These are phyloP conservation scores for Trichoderma gracile DNA, from an alignment of 2,329 filamentous ascomycete genomes.

Conservation along the genomic window DNA sequence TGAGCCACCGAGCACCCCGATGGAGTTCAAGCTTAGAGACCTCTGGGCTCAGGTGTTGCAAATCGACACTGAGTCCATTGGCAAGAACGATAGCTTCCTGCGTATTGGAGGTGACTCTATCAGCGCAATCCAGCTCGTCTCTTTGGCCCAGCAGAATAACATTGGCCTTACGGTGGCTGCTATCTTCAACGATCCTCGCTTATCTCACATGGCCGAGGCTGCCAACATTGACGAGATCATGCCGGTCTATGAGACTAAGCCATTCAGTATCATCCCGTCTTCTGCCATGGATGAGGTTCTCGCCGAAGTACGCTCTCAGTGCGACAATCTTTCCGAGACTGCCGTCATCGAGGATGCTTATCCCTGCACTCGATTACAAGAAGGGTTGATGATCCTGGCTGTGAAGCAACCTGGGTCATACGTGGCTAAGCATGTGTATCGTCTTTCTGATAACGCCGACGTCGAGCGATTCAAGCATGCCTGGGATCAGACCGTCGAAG, in stretches of 20 bases:
- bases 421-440: conserved; percentile 27
- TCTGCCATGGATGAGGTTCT: not conserved
- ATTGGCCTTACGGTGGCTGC: conserved; percentile 19
- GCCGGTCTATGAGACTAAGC: conserved; percentile 20
- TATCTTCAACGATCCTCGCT: conserved; percentile 23
- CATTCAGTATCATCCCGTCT: conserved; percentile 16
- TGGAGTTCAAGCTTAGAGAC: conserved; percentile 20
- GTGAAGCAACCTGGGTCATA: conserved; percentile 32
- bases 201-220: conserved; percentile 20
- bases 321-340: not conserved
- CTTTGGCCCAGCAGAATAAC: conserved; percentile 9
- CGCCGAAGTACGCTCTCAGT: conserved; percentile 7
- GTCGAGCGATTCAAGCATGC: conserved; percentile 25
- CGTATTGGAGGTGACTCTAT: conserved; percentile 47
- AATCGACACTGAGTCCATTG: conserved; percentile 13
- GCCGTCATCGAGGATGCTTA: conserved; percentile 35
- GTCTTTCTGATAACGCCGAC: conserved; percentile 24
- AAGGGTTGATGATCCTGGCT: conserved; percentile 38
- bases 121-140: conserved; percentile 18
- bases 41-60: conserved; percentile 21
- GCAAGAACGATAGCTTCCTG: conserved; percentile 40
- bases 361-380: conserved; percentile 43
- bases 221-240: conserved; percentile 12
- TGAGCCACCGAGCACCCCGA: conserved; percentile 19
- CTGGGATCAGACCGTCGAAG: conserved; percentile 29